phyloP scores from a whole-genome alignment of 2,329 filamentous ascomycete genomes.

The Penicillium sp. region DNA sequence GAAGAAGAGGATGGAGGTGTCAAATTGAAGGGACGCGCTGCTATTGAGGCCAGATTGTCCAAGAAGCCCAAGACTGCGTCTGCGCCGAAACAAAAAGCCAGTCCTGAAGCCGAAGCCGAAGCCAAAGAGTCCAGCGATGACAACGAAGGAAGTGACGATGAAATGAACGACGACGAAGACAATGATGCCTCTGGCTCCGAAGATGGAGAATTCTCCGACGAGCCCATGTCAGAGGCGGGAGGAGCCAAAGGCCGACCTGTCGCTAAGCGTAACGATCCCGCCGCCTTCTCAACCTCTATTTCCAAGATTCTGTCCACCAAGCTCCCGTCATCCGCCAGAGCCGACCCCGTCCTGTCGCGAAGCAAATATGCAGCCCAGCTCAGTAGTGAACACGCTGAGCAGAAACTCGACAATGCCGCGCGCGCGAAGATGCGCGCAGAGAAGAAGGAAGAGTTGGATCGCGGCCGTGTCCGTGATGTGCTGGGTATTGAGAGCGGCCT shows the following conservation, averaged over 20 bases:
- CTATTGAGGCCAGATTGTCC: constrained; percentile 4
- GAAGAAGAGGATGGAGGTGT: constrained; percentile 32
- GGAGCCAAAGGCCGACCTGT: constrained; percentile 35
- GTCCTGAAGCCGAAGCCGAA: constrained; percentile 21
- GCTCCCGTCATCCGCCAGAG: constrained; percentile 73
- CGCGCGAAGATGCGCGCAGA: constrained; percentile 75
- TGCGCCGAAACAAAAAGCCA: constrained; percentile 15
- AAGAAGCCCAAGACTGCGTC: constrained; percentile 9
- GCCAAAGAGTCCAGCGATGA: constrained; percentile 24
- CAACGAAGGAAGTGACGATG: constrained; percentile 31
- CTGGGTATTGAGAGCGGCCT: constrained; percentile 60
- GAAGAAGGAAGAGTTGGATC: constrained; percentile 74
- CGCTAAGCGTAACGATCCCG: constrained; percentile 83
- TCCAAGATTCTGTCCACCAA: constrained; percentile 91
- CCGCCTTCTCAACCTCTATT: constrained; percentile 87
- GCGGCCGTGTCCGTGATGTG: constrained; percentile 84
- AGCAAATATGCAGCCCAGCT: constrained; percentile 71
- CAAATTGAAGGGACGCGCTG: constrained; percentile 13
- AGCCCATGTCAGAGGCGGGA: constrained; percentile 44
- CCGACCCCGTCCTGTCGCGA: constrained; percentile 87
- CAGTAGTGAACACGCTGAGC: constrained; percentile 69
- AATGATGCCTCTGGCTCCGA: constrained; percentile 42
- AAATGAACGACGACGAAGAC: constrained; percentile 33
- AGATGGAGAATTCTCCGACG: constrained; percentile 37
- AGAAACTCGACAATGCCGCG: constrained; percentile 78